These are phyloP conservation scores for Flaveria linearis DNA, from an alignment of 129 eudicot genomes.

Conservation along the genomic window DNA sequence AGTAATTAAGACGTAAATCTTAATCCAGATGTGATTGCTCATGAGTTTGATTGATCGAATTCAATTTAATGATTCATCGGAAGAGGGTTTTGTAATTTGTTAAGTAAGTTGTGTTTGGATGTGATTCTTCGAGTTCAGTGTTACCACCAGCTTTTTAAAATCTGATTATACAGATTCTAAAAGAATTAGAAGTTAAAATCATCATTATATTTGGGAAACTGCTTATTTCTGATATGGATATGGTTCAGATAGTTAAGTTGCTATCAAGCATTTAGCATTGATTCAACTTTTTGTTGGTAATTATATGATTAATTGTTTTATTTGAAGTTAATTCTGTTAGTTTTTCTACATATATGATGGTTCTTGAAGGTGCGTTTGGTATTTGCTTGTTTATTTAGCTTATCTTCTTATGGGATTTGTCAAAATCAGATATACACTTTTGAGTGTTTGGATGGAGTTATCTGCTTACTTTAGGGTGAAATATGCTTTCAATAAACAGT, in stretches of 20 bases:
- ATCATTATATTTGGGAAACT: not conserved
- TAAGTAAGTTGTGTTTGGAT: not conserved
- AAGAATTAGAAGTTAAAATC: not conserved
- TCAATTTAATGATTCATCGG: not conserved
- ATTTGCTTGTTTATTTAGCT: not conserved
- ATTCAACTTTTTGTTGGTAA: not conserved
- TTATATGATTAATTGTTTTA: not conserved
- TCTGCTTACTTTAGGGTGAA: not conserved
- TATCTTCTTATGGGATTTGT: not conserved
- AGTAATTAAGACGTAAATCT: not conserved
- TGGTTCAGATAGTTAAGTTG: not conserved
- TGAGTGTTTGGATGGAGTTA: not conserved
- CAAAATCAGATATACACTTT: not conserved
- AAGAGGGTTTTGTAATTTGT: not conserved
- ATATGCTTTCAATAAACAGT: not conserved
- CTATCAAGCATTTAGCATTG: too few relatives aligned
- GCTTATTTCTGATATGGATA: slow-evolving; percentile 1
- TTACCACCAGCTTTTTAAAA: not conserved
- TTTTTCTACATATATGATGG: not conserved
- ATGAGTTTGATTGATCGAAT: not conserved
- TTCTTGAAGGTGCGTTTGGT: not conserved
- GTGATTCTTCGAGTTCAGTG: not conserved
- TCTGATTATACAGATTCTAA: not conserved
- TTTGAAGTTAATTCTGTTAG: not conserved
- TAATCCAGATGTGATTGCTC: not conserved